Conservation (phyloP, 805 yeast species). For the Scheffersomyces coipomensis region DNA sequence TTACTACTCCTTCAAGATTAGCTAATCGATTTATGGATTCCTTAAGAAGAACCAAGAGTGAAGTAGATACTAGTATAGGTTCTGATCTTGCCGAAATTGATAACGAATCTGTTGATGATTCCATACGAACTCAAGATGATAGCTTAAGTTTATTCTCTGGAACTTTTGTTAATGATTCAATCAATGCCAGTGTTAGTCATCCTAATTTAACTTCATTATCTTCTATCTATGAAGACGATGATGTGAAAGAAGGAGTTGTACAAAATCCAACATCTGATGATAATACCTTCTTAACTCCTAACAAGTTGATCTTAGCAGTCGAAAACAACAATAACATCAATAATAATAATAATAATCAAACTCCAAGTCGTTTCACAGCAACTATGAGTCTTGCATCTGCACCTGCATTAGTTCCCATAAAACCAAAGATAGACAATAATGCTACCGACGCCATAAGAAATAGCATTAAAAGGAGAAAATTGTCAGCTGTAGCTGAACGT, state of each 20-base stretch:
- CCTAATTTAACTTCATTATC: slow-evolving; percentile 16
- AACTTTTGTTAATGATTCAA: neutral
- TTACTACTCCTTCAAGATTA: slow-evolving; percentile 7
- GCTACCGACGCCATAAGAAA: neutral
- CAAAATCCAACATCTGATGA: slow-evolving; percentile 2
- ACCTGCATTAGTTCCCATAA: slow-evolving; percentile 7
- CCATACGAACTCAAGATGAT: slow-evolving; percentile 1
- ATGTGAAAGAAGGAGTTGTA: slow-evolving; percentile 13
- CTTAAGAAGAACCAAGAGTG: slow-evolving; percentile 3
- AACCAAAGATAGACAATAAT: slow-evolving; percentile 3
- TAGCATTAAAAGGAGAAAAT: slow-evolving; percentile 11
- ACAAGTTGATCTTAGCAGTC: slow-evolving; percentile 15
- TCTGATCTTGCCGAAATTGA: slow-evolving; percentile 3
- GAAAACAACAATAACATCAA: too few species aligned
- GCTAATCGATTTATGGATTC: slow-evolving; percentile 16
- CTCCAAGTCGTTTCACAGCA: neutral
- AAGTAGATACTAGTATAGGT: neutral
- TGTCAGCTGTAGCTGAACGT: slow-evolving; percentile 3
- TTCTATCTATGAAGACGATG: slow-evolving; percentile 24
- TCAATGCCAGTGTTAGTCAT: slow-evolving; percentile 2
- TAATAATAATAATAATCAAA: slow-evolving; percentile 2
- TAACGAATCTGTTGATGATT: slow-evolving; percentile 10
- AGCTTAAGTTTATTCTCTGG: neutral
- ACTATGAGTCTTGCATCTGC: slow-evolving; percentile 6
- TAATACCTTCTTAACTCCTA: slow-evolving; percentile 30